These are phyloP conservation scores for Mycosphaerella arachidis DNA, from an alignment of 2,329 filamentous ascomycete species.

Conservation along the genomic window DNA sequence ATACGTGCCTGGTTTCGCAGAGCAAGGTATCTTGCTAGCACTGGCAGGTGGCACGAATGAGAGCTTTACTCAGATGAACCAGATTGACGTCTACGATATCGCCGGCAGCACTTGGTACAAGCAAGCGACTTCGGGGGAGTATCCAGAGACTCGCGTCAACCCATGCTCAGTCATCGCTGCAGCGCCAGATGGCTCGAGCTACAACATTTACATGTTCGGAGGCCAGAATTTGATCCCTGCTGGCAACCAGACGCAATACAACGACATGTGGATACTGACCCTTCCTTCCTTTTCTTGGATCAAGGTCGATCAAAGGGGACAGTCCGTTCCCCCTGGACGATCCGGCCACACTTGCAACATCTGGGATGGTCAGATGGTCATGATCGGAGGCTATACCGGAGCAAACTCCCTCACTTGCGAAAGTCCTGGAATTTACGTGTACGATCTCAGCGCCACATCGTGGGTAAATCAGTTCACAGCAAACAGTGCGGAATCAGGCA, in stretches of 20 bases:
- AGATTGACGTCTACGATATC: conserved; percentile 77
- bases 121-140: conserved; percentile 60
- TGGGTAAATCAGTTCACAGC: conserved; percentile 72
- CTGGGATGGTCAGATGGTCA: conserved; percentile 77
- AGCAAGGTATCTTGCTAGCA: conserved; percentile 70
- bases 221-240: conserved; percentile 67
- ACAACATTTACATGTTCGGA: conserved; percentile 74
- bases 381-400: conserved; percentile 67
- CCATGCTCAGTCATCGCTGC: conserved; percentile 70
- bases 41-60: conserved; percentile 68
- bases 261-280: conserved; percentile 75
- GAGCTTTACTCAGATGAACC: conserved; percentile 60
- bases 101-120: conserved; percentile 66
- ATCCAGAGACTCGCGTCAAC: conserved; percentile 57
- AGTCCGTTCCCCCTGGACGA: conserved; percentile 53
- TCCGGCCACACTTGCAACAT: conserved; percentile 72
- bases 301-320: conserved; percentile 51
- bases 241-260: conserved; percentile 56
- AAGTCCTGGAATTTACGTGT: conserved; percentile 66
- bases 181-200: conserved; percentile 59
- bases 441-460: conserved; percentile 64
- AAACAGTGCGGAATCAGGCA: conserved; percentile 46
- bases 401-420: conserved; percentile 57
- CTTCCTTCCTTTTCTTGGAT: conserved; percentile 80
- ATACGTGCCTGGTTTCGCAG: conserved; percentile 72